Evolutionary conservation across 2,329 filamentous ascomycete species (phyloP).

Genomic region (Neobulgaria alba): DNA sequence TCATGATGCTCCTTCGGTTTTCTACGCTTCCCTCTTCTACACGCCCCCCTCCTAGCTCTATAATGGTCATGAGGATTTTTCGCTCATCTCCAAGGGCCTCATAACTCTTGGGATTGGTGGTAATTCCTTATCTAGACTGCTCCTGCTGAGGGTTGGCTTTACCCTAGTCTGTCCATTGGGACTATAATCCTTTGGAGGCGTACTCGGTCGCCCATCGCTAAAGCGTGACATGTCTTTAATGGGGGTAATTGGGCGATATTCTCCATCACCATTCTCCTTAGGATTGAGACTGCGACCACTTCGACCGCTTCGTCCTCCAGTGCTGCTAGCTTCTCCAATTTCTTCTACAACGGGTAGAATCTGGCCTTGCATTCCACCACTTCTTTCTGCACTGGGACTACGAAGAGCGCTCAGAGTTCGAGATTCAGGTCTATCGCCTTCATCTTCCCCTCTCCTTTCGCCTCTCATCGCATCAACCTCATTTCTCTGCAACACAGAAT

Average conservation of each 20-base stretch:
- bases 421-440: slow-evolving; percentile 20
- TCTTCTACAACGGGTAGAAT: slow-evolving; percentile 84
- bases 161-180: slow-evolving; percentile 8
- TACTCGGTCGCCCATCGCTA: slow-evolving; percentile 15
- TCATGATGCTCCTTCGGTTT: too few species aligned
- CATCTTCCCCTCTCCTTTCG: slow-evolving; percentile 31
- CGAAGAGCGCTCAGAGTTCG: slow-evolving; percentile 45
- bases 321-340: slow-evolving; percentile 66
- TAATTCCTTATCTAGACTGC: slow-evolving; percentile 52
- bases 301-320: slow-evolving; percentile 43
- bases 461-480: slow-evolving; percentile 23
- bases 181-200: slow-evolving; percentile 20
- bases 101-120: slow-evolving; percentile 41
- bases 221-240: slow-evolving; percentile 34
- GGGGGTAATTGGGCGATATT: slow-evolving; percentile 34
- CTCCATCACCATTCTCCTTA: slow-evolving; percentile 29
- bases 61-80: not conserved
- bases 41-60: not conserved
- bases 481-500: slow-evolving; percentile 20
- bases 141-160: slow-evolving; percentile 32
- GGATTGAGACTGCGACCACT: slow-evolving; percentile 34
- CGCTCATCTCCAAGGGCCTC: slow-evolving; percentile 11
- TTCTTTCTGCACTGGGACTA: slow-evolving; percentile 48
- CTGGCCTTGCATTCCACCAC: slow-evolving; percentile 43
- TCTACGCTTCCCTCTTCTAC: not conserved